Evolutionary conservation across 306 rosid species (phyloP), one percentile per base, ranked within the genome.

Genomic region (Vachellia pachyceras): DNA sequence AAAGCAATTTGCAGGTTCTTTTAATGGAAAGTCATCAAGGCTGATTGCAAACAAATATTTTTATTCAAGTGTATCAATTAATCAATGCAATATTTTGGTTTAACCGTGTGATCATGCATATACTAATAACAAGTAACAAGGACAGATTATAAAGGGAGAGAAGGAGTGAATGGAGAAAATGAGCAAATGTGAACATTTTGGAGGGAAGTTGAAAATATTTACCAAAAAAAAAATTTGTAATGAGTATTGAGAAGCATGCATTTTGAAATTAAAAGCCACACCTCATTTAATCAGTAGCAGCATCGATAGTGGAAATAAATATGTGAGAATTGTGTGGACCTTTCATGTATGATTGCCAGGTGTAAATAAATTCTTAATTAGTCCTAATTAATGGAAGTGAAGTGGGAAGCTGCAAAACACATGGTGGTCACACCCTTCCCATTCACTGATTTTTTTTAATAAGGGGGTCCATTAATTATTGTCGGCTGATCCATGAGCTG

Each of bases 191-290:
- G 0, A 52, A 52, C 9, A 52, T 46, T 12, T n/a, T 22, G 12
- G 64, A 20, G 64, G 64, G 64, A 57, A 22, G 33, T 22, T 57
- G 35, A 22, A 57, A 22, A n/a, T 20, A 20, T 33, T 3, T 8
- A 10, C 13, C 6, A 65, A 80, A 70, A 71, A 18, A 65, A 80
- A 70, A 71, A 77, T 49, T 63, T 42, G 84, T 25, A 25, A 23
- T 9, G 87, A 80, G 86, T 78, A 81, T 29, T 63, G 41, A 65
- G 58, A 61, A 76, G 8, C 37, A 10, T 76, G 67, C 84, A 80
- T 44, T 77, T 67, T 69, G 10, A 39, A 84, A 67, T 52, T n/a
- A n/a, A 54, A 40, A 67, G 71, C 14, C 85, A 84, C 85, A 85
- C 22, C 46, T 58, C 41, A 63, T 58, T 79, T 47, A 79, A 66